phyloP scores from a whole-genome alignment of 2,329 filamentous ascomycete genomes.

The Fusarium avenaceum region DNA sequence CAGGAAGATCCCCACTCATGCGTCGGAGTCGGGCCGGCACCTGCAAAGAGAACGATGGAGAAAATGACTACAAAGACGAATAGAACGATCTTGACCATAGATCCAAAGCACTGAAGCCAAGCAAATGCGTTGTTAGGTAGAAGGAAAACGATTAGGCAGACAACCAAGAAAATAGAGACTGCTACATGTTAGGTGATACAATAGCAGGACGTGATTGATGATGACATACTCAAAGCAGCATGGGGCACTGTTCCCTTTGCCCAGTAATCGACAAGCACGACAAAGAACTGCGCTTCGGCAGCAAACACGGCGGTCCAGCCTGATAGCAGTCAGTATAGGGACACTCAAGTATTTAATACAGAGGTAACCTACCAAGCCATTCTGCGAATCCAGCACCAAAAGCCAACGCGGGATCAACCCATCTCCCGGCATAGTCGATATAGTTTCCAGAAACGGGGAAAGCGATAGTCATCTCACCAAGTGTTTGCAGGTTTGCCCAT shows the following conservation, averaged over 20 bases:
- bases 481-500: slow-evolving; percentile 37
- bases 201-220: too few relatives aligned
- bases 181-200: neutral
- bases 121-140: slow-evolving; percentile 34
- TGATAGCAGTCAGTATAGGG: neutral
- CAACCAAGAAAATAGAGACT: slow-evolving; percentile 29
- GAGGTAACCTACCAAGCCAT: slow-evolving; percentile 32
- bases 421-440: slow-evolving; percentile 40
- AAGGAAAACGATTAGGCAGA: slow-evolving; percentile 31
- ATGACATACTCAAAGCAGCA: slow-evolving; percentile 4
- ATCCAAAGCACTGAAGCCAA: slow-evolving; percentile 39
- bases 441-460: slow-evolving; percentile 40
- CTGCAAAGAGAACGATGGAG: slow-evolving; percentile 24
- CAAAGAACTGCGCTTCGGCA: slow-evolving; percentile 35
- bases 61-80: slow-evolving; percentile 36
- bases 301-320: slow-evolving; percentile 39
- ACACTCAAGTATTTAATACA: neutral
- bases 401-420: slow-evolving; percentile 40
- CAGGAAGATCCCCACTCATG: slow-evolving; percentile 26
- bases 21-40: slow-evolving; percentile 27
- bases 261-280: slow-evolving; percentile 31
- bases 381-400: slow-evolving; percentile 44
- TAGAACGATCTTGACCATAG: slow-evolving; percentile 35
- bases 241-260: slow-evolving; percentile 25
- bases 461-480: slow-evolving; percentile 40